These are phyloP conservation scores for Spergularia azorica DNA, from an alignment of 179 eudicot species.

Conservation along the genomic window DNA sequence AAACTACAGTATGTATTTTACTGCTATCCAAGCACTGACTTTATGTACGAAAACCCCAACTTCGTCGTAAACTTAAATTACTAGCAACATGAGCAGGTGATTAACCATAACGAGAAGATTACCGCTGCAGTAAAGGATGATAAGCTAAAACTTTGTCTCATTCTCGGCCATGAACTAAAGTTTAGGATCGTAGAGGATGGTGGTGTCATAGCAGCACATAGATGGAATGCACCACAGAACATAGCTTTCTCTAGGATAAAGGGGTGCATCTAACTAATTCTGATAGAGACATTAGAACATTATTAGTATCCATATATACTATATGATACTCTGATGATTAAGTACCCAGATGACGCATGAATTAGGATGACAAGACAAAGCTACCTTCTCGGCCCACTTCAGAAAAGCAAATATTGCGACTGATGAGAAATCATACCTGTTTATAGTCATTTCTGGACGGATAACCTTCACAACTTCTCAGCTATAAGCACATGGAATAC, in stretches of 20 bases:
- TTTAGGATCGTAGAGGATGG: background rate
- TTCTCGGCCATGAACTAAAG: background rate
- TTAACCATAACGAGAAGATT: no score
- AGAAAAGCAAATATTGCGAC: constrained; percentile 21
- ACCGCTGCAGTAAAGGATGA: no score
- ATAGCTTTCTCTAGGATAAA: background rate
- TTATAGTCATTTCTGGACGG: constrained; percentile 23
- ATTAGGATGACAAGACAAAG: constrained; percentile 23
- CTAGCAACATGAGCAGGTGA: no score
- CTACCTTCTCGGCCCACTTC: constrained; percentile 12
- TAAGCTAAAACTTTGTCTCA: background rate
- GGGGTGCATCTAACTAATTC: constrained; percentile 1
- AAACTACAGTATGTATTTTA: background rate
- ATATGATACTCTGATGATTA: constrained; percentile 13
- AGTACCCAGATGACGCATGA: constrained; percentile 16
- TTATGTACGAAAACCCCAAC: background rate
- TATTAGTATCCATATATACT: background rate
- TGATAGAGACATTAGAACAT: constrained; percentile 9
- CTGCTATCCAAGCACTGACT: background rate
- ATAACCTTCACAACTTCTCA: constrained; percentile 25
- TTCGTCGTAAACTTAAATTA: no score
- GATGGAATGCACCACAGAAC: background rate
- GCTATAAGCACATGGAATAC: constrained; percentile 34
- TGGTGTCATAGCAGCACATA: background rate
- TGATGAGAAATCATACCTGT: constrained; percentile 30